Percentiles rank a stretch among this genome's conserved stretches.
phyloP scores from a whole-genome alignment of 2,329 filamentous ascomycete species.

The Pseudogymnoascus sp. region DNA sequence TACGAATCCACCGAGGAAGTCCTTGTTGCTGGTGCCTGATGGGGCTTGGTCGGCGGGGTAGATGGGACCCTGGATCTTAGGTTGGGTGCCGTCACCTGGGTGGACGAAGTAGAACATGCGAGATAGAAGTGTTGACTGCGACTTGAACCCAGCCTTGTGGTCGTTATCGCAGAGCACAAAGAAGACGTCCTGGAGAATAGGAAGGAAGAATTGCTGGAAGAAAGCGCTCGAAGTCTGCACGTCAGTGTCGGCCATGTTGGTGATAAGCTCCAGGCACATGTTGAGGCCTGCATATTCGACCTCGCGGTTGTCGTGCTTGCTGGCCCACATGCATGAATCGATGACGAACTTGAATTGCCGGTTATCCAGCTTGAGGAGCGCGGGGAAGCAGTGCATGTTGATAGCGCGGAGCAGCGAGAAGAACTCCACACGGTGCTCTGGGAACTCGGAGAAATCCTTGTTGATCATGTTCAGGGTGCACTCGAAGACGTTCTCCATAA shows the following conservation, averaged over 20 bases:
- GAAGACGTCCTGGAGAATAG: constrained; percentile 95
- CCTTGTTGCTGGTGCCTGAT: constrained; percentile 76
- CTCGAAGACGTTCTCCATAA: constrained; percentile 98
- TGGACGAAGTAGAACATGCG: constrained; percentile 97
- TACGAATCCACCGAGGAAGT: constrained; percentile 86
- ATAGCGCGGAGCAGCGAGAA: constrained; percentile 95
- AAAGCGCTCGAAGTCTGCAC: constrained; percentile 81
- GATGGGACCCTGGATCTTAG: constrained; percentile 88
- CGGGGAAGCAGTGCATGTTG: constrained; percentile 94
- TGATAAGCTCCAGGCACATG: constrained; percentile 96
- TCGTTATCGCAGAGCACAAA: constrained; percentile 96
- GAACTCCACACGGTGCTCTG: constrained; percentile 98
- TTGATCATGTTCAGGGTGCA: constrained; percentile 99
- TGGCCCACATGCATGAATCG: constrained; percentile 99
- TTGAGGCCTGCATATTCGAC: constrained; percentile 93
- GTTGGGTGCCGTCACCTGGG: constrained; percentile 55
- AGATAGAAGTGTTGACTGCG: constrained; percentile 85
- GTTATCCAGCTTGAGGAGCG: constrained; percentile 87
- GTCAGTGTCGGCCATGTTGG: constrained; percentile 93
- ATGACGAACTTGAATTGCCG: constrained; percentile 99
- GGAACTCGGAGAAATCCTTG: constrained; percentile 99
- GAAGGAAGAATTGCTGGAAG: constrained; percentile 96
- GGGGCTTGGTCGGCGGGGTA: constrained; percentile 79
- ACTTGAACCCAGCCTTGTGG: constrained; percentile 99
- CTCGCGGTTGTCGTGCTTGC: constrained; percentile 98